Conservation (phyloP, 2,329 filamentous ascomycete genomes). For the Calycina herbarum region DNA sequence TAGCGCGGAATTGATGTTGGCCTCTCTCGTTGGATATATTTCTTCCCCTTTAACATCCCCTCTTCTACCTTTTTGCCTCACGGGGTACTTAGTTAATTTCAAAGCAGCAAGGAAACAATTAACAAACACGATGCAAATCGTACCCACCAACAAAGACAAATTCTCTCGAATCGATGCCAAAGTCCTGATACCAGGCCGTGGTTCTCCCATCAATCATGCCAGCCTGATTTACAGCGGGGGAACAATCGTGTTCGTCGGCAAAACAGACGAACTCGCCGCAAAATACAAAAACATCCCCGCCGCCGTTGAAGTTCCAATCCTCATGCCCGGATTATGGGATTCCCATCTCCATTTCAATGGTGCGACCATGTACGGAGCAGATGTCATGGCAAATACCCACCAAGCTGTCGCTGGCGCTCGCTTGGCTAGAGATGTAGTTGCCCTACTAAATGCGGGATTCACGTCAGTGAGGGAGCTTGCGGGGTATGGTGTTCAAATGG, state of each 20-base stretch:
- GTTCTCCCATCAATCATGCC: conserved; percentile 42
- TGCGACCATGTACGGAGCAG: conserved; percentile 8
- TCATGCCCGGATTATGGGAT: conserved; percentile 55
- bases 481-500: conserved; percentile 48
- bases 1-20: background rate
- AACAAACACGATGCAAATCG: conserved; percentile 1
- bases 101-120: background rate
- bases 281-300: conserved; percentile 31
- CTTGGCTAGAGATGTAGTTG: conserved; percentile 42
- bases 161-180: conserved; percentile 8
- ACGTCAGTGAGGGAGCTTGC: conserved; percentile 52
- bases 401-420: conserved; percentile 43
- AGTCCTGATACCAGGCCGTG: conserved; percentile 48
- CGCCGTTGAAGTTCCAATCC: conserved; percentile 39
- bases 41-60: background rate
- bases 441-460: conserved; percentile 49
- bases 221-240: conserved; percentile 41
- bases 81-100: background rate
- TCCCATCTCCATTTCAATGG: conserved; percentile 50
- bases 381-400: conserved; percentile 15
- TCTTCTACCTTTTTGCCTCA: background rate
- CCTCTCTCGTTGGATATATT: background rate
- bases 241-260: conserved; percentile 44
- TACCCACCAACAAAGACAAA: background rate
- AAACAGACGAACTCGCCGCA: conserved; percentile 33